A percentile compares a stretch with the other conserved stretches of the same genome.
Conservation (phyloP, 164 flowering plant genomes). For the Vitis riparia region DNA sequence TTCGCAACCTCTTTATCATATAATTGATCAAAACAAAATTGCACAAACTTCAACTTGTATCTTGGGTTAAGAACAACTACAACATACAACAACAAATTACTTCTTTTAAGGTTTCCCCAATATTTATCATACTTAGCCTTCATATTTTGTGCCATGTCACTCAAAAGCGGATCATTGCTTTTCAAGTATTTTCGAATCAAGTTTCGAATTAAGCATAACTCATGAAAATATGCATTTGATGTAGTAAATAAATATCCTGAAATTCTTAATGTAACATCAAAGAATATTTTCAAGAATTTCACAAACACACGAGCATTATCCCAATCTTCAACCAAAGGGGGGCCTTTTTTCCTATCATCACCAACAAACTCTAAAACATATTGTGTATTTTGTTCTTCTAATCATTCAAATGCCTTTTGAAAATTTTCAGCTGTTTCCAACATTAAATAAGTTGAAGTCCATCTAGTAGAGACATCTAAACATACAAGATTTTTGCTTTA, state of each 20-base stretch:
- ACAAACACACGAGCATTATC: background rate
- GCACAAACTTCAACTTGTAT: background rate
- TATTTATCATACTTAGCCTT: conserved; percentile 20
- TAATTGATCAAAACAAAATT: background rate
- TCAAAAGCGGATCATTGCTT: background rate
- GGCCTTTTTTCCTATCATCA: too few relatives aligned
- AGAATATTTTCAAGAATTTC: conserved; percentile 12
- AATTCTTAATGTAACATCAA: conserved; percentile 10
- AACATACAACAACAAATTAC: conserved; percentile 13
- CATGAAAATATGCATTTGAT: background rate
- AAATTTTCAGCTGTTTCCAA: too few relatives aligned
- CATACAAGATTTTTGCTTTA: too few relatives aligned
- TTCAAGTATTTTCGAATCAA: background rate
- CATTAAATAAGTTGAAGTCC: too few relatives aligned
- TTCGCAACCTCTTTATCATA: background rate
- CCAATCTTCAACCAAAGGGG: conserved; percentile 9
- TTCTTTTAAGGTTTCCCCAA: conserved; percentile 10
- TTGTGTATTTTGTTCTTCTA: too few relatives aligned
- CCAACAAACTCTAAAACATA: too few relatives aligned
- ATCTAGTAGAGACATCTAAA: too few relatives aligned
- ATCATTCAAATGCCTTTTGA: too few relatives aligned
- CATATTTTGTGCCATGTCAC: conserved; percentile 10
- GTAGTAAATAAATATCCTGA: conserved; percentile 11
- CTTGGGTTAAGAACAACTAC: conserved; percentile 13
- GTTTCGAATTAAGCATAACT: background rate